Evolutionary conservation across 1,284 basidiomycete genomes (phyloP).

Genomic region (Nidula niveotomentosa): DNA sequence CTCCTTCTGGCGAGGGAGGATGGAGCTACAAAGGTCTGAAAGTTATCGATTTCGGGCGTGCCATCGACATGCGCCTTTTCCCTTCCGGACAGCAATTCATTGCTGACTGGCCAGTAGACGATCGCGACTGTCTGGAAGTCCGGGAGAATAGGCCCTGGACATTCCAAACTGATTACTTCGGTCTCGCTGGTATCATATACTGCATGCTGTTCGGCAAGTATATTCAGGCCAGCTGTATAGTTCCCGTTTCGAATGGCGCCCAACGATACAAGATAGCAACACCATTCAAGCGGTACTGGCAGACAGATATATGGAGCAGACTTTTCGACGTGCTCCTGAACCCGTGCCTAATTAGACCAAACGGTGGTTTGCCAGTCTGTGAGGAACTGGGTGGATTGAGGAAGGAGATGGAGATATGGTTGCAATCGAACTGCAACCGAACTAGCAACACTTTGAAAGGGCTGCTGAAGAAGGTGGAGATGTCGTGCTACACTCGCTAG

Average conservation of each 20-base stretch:
- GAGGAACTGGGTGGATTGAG: slow-evolving; percentile 68
- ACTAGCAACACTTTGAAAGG: slow-evolving; percentile 87
- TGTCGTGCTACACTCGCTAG: slow-evolving; percentile 34
- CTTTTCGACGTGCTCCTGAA: slow-evolving; percentile 91
- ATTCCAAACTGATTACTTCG: slow-evolving; percentile 95
- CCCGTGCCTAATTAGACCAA: slow-evolving; percentile 53
- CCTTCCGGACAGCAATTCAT: slow-evolving; percentile 78
- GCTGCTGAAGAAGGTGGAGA: slow-evolving; percentile 78
- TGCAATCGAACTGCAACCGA: slow-evolving; percentile 80
- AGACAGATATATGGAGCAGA: slow-evolving; percentile 81
- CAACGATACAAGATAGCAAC: slow-evolving; percentile 66
- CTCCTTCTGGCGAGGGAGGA: slow-evolving; percentile 74
- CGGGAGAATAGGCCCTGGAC: slow-evolving; percentile 85
- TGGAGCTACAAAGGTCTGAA: slow-evolving; percentile 90
- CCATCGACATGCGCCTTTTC: slow-evolving; percentile 85
- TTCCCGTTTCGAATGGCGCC: slow-evolving; percentile 28
- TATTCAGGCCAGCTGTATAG: slow-evolving; percentile 71
- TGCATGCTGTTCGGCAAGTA: slow-evolving; percentile 97
- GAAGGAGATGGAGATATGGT: slow-evolving; percentile 85
- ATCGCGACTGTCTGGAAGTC: slow-evolving; percentile 90
- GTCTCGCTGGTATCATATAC: slow-evolving; percentile 90
- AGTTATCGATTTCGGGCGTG: slow-evolving; percentile 96
- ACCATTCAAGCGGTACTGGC: slow-evolving; percentile 95
- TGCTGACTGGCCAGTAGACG: slow-evolving; percentile 88
- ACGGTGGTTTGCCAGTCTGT: slow-evolving; percentile 68